Evolutionary conservation across 148 eudicot species (phyloP).

Genomic region (Amaranthus hypochondriacus): DNA sequence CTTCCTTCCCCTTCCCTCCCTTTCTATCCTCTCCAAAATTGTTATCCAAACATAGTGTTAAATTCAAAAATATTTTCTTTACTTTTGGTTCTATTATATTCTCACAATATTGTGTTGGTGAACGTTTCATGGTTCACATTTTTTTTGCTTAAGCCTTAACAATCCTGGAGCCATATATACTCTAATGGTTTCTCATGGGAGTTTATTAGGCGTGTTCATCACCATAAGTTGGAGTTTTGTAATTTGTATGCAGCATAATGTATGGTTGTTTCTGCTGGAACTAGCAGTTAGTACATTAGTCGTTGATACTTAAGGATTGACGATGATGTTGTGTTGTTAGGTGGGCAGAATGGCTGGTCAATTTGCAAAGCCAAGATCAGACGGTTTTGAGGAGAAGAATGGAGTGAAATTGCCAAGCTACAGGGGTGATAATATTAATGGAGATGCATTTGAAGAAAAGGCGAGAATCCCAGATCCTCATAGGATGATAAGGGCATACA

Average conservation of each 20-base stretch:
- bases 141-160: too few relatives aligned
- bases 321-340: constrained; percentile 24
- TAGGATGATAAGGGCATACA: constrained; percentile 65
- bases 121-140: too few relatives aligned
- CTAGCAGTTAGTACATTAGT: not conserved
- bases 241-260: not conserved
- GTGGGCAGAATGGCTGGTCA: constrained; percentile 86
- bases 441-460: constrained; percentile 61
- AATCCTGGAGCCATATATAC: too few relatives aligned
- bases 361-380: constrained; percentile 80
- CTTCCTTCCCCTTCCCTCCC: too few relatives aligned
- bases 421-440: constrained; percentile 66
- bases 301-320: not conserved
- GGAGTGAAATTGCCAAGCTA: constrained; percentile 74
- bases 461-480: constrained; percentile 64
- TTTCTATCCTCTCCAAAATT: too few relatives aligned
- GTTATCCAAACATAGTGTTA: too few relatives aligned
- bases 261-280: not conserved
- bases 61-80: too few relatives aligned
- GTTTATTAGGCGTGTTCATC: too few relatives aligned
- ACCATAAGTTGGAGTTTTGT: not conserved
- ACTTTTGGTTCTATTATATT: too few relatives aligned
- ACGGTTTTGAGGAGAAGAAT: constrained; percentile 61
- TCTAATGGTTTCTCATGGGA: too few relatives aligned
- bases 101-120: too few relatives aligned